Conservation (phyloP, 139 green algal species). For the Chlorokybus atmophyticus region DNA sequence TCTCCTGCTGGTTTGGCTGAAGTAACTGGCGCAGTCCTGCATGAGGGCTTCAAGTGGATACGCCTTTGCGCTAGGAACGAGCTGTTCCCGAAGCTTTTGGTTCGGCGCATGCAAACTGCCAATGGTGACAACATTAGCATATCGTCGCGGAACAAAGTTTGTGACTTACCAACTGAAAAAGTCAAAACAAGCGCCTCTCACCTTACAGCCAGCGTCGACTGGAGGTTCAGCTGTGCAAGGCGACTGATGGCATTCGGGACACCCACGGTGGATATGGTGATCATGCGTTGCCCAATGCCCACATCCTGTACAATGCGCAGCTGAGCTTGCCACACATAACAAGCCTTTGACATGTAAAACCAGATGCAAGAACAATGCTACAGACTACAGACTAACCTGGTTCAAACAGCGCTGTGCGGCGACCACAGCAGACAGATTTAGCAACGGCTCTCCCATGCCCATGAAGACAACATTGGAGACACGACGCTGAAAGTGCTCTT, state of each 20-base stretch:
- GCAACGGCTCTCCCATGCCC: conserved; percentile 87
- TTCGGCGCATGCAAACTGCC: conserved; percentile 62
- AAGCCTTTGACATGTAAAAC: too few species aligned
- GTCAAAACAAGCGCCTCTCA: too few species aligned
- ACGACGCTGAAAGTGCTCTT: conserved; percentile 52
- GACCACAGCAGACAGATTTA: conserved; percentile 74
- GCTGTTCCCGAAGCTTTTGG: conserved; percentile 50
- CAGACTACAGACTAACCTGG: too few species aligned
- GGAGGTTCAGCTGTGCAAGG: conserved; percentile 42
- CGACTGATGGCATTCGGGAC: conserved; percentile 52
- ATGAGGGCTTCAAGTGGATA: conserved; percentile 77
- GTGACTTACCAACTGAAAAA: too few species aligned
- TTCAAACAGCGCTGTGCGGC: conserved; percentile 56
- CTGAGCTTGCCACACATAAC: too few species aligned
- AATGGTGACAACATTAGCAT: too few species aligned
- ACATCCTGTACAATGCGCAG: conserved; percentile 34
- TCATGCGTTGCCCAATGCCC: conserved; percentile 67
- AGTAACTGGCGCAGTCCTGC: conserved; percentile 59
- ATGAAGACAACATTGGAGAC: conserved; percentile 90
- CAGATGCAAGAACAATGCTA: too few species aligned
- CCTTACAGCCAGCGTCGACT: conserved; percentile 35
- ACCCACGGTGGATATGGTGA: conserved; percentile 96
- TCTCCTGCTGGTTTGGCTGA: conserved; percentile 54
- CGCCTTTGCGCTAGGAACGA: conserved; percentile 41
- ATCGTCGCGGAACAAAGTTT: too few species aligned